Conservation (phyloP, 208 protist species). For the Wallacemonas sp. region DNA sequence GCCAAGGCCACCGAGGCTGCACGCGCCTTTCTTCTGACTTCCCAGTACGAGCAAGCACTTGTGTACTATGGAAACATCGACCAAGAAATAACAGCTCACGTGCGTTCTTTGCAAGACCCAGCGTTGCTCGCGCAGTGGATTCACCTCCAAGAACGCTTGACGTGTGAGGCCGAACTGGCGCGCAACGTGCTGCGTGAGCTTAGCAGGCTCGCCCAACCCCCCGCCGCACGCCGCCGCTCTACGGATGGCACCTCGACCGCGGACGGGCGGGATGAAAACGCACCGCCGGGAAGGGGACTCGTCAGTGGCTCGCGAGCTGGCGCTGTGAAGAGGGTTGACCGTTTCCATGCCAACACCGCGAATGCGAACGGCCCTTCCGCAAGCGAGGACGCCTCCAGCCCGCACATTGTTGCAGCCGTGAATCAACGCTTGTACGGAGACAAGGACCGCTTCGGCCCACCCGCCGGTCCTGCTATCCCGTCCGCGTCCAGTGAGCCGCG, state of each 20-base stretch:
- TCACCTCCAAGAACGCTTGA: conserved; percentile 31
- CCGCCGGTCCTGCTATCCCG: conserved; percentile 23
- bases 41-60: conserved; percentile 65
- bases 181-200: conserved; percentile 40
- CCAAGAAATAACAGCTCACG: conserved; percentile 32
- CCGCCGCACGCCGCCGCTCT: not conserved
- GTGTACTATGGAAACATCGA: conserved; percentile 51
- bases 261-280: conserved; percentile 16
- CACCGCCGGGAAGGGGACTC: not conserved
- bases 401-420: conserved; percentile 6
- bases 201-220: conserved; percentile 14
- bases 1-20: conserved; percentile 48
- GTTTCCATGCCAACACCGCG: not conserved
- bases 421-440: conserved; percentile 77
- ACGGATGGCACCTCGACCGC: not conserved
- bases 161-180: conserved; percentile 34
- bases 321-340: not conserved
- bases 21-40: conserved; percentile 58
- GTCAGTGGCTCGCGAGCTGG: not conserved
- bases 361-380: not conserved
- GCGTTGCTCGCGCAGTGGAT: conserved; percentile 34
- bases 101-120: conserved; percentile 19
- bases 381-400: not conserved
- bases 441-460: conserved; percentile 76
- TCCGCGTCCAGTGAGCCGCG: not conserved